These are phyloP conservation scores for Globisporangium camurandrum DNA, from an alignment of 352 stramenopile genomes.

Conservation along the genomic window DNA sequence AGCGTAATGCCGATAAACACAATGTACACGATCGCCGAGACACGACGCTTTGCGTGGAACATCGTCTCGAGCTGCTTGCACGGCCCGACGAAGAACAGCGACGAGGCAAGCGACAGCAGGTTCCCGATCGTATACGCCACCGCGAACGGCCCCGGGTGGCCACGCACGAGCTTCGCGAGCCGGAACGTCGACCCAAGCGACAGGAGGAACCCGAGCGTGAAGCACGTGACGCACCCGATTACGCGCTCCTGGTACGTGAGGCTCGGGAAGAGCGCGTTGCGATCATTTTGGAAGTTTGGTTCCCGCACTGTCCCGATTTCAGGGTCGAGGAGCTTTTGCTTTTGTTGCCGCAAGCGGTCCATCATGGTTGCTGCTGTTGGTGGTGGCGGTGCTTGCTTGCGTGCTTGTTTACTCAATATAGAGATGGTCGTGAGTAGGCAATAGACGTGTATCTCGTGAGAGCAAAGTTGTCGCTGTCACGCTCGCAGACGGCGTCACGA, in stretches of 20 bases:
- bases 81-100: constrained; percentile 83
- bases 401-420: neutral
- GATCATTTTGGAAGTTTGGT: constrained; percentile 20
- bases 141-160: constrained; percentile 75
- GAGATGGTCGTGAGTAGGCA: neutral
- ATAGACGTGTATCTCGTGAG: constrained; percentile 1
- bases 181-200: constrained; percentile 80
- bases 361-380: constrained; percentile 35
- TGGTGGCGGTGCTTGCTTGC: neutral
- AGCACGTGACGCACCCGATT: constrained; percentile 75
- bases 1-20: constrained; percentile 74
- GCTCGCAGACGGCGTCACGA: too few species aligned
- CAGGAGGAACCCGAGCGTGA: constrained; percentile 72
- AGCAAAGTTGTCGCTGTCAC: too few species aligned
- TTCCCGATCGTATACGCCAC: constrained; percentile 85
- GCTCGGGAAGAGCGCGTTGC: constrained; percentile 46
- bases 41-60: constrained; percentile 71
- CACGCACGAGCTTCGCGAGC: constrained; percentile 61
- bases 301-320: constrained; percentile 33
- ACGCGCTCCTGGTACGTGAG: constrained; percentile 81
- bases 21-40: constrained; percentile 67
- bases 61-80: constrained; percentile 79
- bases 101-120: constrained; percentile 67
- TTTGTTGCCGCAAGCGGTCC: constrained; percentile 55
- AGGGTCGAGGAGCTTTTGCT: constrained; percentile 75